phyloP scores from a whole-genome alignment of 2,329 filamentous ascomycete genomes.

The Stachybotrys chlorohalonatus region DNA sequence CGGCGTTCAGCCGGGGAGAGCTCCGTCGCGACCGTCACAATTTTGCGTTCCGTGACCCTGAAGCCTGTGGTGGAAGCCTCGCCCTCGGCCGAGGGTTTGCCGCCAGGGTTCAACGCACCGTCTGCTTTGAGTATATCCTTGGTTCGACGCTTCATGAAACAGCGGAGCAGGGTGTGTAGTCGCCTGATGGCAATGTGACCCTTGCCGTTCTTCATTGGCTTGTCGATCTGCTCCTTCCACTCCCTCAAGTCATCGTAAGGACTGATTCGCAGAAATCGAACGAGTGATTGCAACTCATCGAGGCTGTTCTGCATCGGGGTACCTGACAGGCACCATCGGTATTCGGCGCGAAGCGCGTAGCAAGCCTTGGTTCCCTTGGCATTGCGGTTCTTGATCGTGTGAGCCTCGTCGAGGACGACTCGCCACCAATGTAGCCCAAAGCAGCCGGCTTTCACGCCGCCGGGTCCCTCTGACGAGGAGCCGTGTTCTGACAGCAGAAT shows the following conservation, averaged over 20 bases:
- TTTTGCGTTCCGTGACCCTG: slow-evolving; percentile 84
- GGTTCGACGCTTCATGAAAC: slow-evolving; percentile 97
- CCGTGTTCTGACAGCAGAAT: slow-evolving; percentile 88
- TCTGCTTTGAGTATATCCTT: slow-evolving; percentile 93
- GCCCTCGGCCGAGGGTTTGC: slow-evolving; percentile 48
- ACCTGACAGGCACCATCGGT: slow-evolving; percentile 91
- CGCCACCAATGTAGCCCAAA: slow-evolving; percentile 94
- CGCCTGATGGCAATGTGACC: slow-evolving; percentile 83
- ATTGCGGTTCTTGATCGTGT: slow-evolving; percentile 97
- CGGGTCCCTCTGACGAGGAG: slow-evolving; percentile 50
- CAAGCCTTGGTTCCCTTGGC: slow-evolving; percentile 92
- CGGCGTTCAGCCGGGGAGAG: slow-evolving; percentile 72
- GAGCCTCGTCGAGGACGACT: slow-evolving; percentile 90
- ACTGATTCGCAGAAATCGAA: slow-evolving; percentile 85
- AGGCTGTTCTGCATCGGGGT: slow-evolving; percentile 98
- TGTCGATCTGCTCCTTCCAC: slow-evolving; percentile 88
- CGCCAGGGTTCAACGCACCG: slow-evolving; percentile 69
- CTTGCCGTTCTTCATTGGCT: slow-evolving; percentile 80
- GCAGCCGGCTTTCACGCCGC: slow-evolving; percentile 65
- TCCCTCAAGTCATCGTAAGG: slow-evolving; percentile 78
- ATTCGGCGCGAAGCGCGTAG: slow-evolving; percentile 75
- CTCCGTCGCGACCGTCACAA: slow-evolving; percentile 68
- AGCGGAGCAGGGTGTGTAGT: slow-evolving; percentile 74
- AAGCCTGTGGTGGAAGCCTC: slow-evolving; percentile 56
- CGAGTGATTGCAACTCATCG: slow-evolving; percentile 88